Evolutionary conservation across 805 yeast genomes (phyloP), one percentile per base, ranked within the genome.

Genomic region (Starmera amethionina): DNA sequence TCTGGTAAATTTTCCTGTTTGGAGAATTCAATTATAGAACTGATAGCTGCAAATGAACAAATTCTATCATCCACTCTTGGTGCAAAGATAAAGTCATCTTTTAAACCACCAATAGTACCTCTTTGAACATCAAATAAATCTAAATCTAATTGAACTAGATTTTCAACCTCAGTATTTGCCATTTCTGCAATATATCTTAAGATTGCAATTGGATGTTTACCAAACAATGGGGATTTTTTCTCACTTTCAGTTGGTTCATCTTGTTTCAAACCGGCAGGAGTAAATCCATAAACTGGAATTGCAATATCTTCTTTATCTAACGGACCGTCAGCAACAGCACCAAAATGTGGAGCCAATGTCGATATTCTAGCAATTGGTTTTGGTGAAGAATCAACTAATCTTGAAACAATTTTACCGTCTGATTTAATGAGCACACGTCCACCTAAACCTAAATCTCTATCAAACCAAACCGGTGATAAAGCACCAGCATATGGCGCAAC

Each of bases 11-110:
- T 49, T 36, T 63, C 65, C 22, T 48, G 48, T 36, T 61, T 57
- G n/a, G 70, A 53, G 31, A 61, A 62, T 43, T 69, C 73, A 36
- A 82, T 58, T 45, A 86, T 63, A 1, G 82, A 77, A 40, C 67
- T 57, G 41, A 82, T 56, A 16, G 90, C 93, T 16, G 90, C 74
- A 56, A 67, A 86, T 2, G 89, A 77, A 60, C 90, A 84, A 46
- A 84, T 70, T 63, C 93, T 75, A 63, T 86, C 95, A 57, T 86
- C 96, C 38, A 86, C 66, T 56, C 96, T 75, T 36, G 95, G 95
- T 8, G 86, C 82, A 60, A 74, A 82, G 41, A 86, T 58, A 59
- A 85, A 84, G 51, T 86, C 95, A 46, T 75, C 68, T 49, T 76
- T 75, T 46, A 87, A 64, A 5, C 96, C 95, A 43, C 93, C 94